A percentile compares a stretch with the other conserved stretches of the same genome.
phyloP scores from a whole-genome alignment of 768 basidiomycete species.

The Auricularia auricula-judae region DNA sequence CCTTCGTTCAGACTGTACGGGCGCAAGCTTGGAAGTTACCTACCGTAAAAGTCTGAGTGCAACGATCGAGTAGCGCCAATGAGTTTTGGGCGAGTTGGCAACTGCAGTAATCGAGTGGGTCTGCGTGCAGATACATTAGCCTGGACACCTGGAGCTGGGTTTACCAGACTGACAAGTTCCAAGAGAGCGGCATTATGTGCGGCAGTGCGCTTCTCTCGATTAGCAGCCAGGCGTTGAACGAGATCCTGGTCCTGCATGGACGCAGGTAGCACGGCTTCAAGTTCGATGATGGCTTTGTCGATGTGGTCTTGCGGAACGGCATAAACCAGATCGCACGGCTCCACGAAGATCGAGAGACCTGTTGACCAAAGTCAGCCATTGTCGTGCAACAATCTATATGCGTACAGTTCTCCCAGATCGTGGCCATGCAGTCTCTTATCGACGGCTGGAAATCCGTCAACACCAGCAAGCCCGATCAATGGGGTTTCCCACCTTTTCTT shows the following conservation, averaged over 20 bases:
- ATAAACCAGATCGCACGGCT: conserved; percentile 49
- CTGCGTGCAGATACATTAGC: conserved; percentile 17
- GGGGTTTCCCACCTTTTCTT: conserved; percentile 57
- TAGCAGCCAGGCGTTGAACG: conserved; percentile 29
- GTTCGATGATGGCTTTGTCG: conserved; percentile 22
- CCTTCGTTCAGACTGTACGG: background rate
- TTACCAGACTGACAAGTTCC: conserved; percentile 28
- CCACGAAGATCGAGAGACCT: conserved; percentile 53
- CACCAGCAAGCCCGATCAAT: background rate
- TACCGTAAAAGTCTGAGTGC: conserved; percentile 47
- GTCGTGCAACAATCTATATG: conserved; percentile 9
- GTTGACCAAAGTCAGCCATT: background rate
- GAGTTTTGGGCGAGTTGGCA: conserved; percentile 49
- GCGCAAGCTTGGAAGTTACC: too few species aligned
- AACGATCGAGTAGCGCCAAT: conserved; percentile 72
- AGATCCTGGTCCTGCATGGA: conserved; percentile 25
- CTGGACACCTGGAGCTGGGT: background rate
- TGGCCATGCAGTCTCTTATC: conserved; percentile 59
- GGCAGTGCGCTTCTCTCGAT: conserved; percentile 33
- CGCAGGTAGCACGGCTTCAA: conserved; percentile 28
- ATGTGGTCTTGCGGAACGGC: conserved; percentile 35
- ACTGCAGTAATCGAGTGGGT: conserved; percentile 39
- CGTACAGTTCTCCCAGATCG: conserved; percentile 53
- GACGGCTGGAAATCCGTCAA: conserved; percentile 38
- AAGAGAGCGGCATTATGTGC: conserved; percentile 31